These are phyloP conservation scores for Epichloe festucae DNA, from an alignment of 2,329 filamentous ascomycete genomes.

Conservation along the genomic window DNA sequence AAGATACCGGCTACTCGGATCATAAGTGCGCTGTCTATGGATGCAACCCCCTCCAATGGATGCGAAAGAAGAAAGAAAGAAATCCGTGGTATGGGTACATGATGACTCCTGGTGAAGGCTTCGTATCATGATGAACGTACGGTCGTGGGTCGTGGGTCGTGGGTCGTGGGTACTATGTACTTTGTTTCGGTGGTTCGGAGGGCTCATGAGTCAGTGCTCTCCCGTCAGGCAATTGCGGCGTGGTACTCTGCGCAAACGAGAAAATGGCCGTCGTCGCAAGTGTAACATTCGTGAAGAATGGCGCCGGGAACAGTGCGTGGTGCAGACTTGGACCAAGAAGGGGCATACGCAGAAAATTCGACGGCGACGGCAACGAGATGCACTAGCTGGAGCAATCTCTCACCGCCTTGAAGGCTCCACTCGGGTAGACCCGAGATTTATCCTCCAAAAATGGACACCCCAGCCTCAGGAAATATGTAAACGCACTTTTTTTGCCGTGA, in stretches of 20 bases:
- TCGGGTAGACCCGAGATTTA: no score
- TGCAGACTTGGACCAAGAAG: no score
- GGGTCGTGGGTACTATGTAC: background rate
- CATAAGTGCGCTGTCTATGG: background rate
- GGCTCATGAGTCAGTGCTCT: no score
- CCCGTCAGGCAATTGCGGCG: background rate
- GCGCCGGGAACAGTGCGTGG: slow-evolving; percentile 4
- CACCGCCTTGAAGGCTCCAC: no score
- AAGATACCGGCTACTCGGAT: background rate
- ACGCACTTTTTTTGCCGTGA: no score
- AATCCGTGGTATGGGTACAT: background rate
- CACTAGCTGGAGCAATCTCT: no score
- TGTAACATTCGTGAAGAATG: slow-evolving; percentile 2
- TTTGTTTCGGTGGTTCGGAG: background rate
- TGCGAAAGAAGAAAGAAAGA: background rate
- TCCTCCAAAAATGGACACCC: no score
- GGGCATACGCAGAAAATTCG: no score
- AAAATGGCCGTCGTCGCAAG: slow-evolving; percentile 8
- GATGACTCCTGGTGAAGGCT: background rate
- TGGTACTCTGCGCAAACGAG: slow-evolving; percentile 6
- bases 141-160: background rate
- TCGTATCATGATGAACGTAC: background rate
- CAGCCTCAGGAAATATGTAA: no score
- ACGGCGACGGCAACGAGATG: no score
- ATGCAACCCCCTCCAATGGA: background rate